These are phyloP conservation scores for Cudoniella acicularis DNA, from an alignment of 495 filamentous ascomycete species.

Conservation along the genomic window DNA sequence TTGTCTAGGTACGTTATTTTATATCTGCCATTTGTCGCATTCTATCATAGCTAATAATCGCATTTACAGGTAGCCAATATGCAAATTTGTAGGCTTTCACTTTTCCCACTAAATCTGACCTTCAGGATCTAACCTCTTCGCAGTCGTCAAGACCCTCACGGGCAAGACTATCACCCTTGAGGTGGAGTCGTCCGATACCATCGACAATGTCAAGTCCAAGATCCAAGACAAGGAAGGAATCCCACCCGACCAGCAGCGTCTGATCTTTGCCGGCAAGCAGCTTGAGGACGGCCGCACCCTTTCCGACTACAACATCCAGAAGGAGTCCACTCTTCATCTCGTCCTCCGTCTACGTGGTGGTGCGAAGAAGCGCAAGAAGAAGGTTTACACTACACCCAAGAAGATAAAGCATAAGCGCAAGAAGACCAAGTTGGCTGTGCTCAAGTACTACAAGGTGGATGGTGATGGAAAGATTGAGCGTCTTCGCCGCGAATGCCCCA, in stretches of 20 bases:
- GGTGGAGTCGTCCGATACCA: constrained; percentile 99
- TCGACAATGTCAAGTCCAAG: constrained; percentile 99
- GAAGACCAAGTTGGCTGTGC: constrained; percentile 98
- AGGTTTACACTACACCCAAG: constrained; percentile 99
- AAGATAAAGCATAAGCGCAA: constrained; percentile 99
- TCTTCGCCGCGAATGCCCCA: constrained; percentile 93
- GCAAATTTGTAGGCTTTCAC: too few relatives aligned
- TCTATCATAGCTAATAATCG: too few relatives aligned
- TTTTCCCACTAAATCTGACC: not conserved
- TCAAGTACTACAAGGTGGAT: constrained; percentile 99
- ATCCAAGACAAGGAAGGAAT: constrained; percentile 99
- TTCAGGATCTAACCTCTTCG: too few relatives aligned
- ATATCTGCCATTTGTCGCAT: constrained; percentile 26
- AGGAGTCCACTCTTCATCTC: constrained; percentile 98
- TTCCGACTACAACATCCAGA: constrained; percentile 99
- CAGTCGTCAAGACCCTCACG: constrained; percentile 99
- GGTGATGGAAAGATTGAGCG: constrained; percentile 99
- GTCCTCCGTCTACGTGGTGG: constrained; percentile 97
- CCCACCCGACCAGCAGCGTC: constrained; percentile 98
- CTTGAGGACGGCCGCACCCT: constrained; percentile 99
- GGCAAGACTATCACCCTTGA: constrained; percentile 99
- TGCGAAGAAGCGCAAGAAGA: constrained; percentile 99
- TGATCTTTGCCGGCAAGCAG: constrained; percentile 99
- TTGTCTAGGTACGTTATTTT: constrained; percentile 53
- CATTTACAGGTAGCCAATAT: too few relatives aligned